phyloP scores from a whole-genome alignment of 2,329 filamentous ascomycete species.

The Venturia effusa region DNA sequence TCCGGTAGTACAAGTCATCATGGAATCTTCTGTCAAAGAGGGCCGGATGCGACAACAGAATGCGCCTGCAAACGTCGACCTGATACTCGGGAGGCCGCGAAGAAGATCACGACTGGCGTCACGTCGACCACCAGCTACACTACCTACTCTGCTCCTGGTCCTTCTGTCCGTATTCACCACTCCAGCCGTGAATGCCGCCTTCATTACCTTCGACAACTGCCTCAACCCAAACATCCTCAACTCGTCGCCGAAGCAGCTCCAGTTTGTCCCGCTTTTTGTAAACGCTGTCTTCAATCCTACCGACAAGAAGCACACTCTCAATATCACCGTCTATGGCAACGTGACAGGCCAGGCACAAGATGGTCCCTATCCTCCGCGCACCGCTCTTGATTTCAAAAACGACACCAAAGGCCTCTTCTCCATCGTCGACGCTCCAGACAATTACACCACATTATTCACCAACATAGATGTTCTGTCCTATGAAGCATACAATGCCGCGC shows the following conservation, averaged over 20 bases:
- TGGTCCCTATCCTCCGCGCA: conserved; percentile 45
- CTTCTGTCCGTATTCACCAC: not conserved
- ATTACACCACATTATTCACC: conserved; percentile 62
- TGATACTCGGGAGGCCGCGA: not conserved
- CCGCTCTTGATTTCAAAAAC: conserved; percentile 45
- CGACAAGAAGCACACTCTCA: conserved; percentile 52
- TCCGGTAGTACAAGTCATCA: not conserved
- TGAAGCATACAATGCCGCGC: conserved; percentile 47
- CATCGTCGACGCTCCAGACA: conserved; percentile 54
- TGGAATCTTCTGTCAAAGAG: not conserved
- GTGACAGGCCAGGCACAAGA: conserved; percentile 61
- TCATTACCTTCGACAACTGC: conserved; percentile 8
- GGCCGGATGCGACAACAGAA: not conserved
- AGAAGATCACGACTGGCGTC: not conserved
- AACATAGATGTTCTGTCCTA: conserved; percentile 69
- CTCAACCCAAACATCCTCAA: conserved; percentile 4
- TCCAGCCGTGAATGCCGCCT: not conserved
- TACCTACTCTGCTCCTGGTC: not conserved
- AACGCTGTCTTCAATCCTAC: conserved; percentile 61
- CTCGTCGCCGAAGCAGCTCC: conserved; percentile 50
- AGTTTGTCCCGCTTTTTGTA: conserved; percentile 68
- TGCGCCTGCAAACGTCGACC: not conserved
- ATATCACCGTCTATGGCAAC: conserved; percentile 80
- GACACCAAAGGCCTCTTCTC: conserved; percentile 52
- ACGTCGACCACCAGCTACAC: not conserved